A percentile compares a stretch with the other conserved stretches of the same genome.
Evolutionary conservation across 164 flowering plant genomes (phyloP).

Genomic region (Vitis rotundifolia): DNA sequence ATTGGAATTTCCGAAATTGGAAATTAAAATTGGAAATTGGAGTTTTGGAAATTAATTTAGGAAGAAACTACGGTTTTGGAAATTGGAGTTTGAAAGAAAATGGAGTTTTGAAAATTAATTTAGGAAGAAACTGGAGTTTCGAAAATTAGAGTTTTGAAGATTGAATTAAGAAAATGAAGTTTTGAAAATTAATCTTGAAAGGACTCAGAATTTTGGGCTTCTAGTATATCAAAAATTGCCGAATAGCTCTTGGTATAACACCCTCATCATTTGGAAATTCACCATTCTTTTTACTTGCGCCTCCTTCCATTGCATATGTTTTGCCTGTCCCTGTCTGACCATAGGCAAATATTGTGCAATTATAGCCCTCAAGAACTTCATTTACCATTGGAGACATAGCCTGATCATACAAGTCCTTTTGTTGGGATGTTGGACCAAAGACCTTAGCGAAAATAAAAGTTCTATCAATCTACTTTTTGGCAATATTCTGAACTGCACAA

Average conservation of each 20-base stretch:
- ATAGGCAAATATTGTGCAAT: constrained; percentile 83
- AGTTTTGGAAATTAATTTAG: too few species aligned
- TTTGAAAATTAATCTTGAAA: too few species aligned
- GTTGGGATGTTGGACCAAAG: constrained; percentile 76
- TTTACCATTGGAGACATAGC: constrained; percentile 66
- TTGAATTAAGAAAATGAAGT: too few species aligned
- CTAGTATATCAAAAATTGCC: constrained; percentile 69
- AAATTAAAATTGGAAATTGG: too few species aligned
- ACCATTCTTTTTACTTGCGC: constrained; percentile 73
- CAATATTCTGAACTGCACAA: constrained; percentile 77
- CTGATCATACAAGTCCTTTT: constrained; percentile 58
- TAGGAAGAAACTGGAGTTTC: too few species aligned
- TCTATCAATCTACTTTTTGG: constrained; percentile 94
- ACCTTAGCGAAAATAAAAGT: constrained; percentile 94
- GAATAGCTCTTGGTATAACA: constrained; percentile 78
- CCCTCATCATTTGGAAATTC: constrained; percentile 80
- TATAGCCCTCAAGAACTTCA: constrained; percentile 81
- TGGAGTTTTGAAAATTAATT: too few species aligned
- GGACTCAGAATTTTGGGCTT: constrained; percentile 77
- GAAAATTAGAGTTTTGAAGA: too few species aligned
- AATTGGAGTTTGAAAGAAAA: too few species aligned
- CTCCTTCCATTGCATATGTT: constrained; percentile 88
- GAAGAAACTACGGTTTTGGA: too few species aligned
- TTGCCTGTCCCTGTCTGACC: constrained; percentile 92
- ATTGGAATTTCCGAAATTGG: too few species aligned